Conservation (phyloP, 2,329 filamentous ascomycete genomes). For the Monosporascus sp. region DNA sequence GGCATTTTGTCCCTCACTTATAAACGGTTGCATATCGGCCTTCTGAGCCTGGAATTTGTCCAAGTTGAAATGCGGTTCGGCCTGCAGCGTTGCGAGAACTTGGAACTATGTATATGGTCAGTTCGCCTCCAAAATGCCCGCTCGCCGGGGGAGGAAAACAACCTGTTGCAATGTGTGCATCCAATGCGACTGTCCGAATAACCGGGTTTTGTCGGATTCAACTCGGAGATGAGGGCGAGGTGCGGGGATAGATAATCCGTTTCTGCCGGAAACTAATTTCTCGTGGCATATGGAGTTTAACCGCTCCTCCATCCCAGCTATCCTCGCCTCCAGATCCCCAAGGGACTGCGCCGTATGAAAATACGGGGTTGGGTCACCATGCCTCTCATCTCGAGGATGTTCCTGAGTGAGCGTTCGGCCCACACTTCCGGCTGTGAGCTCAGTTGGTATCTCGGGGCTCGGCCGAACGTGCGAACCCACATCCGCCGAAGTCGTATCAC, state of each 20-base stretch:
- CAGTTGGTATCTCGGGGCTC: no score
- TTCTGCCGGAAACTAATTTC: not conserved
- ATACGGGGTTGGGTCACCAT: no score
- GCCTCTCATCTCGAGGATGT: no score
- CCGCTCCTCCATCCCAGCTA: not conserved
- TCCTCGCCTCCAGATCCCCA: not conserved
- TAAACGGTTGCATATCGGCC: constrained; percentile 1
- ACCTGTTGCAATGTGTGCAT: constrained; percentile 15
- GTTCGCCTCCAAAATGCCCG: not conserved
- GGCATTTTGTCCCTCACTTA: constrained; percentile 7
- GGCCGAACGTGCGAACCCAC: no score
- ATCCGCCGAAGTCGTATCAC: not conserved
- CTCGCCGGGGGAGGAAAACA: not conserved
- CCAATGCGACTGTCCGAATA: constrained; percentile 19
- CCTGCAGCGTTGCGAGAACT: constrained; percentile 11
- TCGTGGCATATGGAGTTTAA: not conserved
- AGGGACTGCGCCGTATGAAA: not conserved
- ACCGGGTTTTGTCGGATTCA: constrained; percentile 14
- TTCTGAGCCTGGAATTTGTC: constrained; percentile 5
- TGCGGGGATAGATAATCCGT: constrained; percentile 5
- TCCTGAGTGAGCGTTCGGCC: no score
- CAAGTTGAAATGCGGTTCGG: constrained; percentile 5
- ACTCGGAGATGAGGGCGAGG: constrained; percentile 14
- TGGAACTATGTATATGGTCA: constrained; percentile 11
- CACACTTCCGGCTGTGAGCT: no score